These are phyloP conservation scores for Xanthoceras sorbifolium DNA, from an alignment of 345 rosid species.

Conservation along the genomic window DNA sequence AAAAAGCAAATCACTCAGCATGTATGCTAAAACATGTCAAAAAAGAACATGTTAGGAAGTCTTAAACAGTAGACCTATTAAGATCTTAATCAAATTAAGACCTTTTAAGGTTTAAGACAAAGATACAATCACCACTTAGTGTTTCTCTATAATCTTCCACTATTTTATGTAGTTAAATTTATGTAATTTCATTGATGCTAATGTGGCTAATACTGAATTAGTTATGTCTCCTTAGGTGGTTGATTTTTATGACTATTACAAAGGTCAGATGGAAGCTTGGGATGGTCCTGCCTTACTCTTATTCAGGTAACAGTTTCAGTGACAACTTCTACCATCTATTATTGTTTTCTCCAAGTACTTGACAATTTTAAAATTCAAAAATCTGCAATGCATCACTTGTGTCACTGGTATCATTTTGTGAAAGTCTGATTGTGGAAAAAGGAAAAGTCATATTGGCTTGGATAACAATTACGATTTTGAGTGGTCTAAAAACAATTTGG, in stretches of 20 bases:
- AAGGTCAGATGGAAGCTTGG: constrained; percentile 99
- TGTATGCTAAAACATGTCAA: not conserved
- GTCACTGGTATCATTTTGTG: not conserved
- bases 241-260: constrained; percentile 95
- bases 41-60: not conserved
- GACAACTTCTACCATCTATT: constrained; percentile 2
- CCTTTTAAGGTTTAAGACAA: not conserved
- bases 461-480: not conserved
- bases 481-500: not conserved
- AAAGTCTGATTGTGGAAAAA: not conserved
- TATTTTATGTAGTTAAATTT: not conserved
- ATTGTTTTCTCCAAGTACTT: constrained; percentile 1
- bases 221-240: constrained; percentile 53
- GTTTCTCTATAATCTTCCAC: not conserved
- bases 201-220: constrained; percentile 10
- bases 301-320: constrained; percentile 65
- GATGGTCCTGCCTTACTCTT: constrained; percentile 99
- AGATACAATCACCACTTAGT: not conserved
- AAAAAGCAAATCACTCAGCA: not conserved
- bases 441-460: not conserved
- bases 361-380: not conserved
- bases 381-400: not conserved
- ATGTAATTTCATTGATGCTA: constrained; percentile 12
- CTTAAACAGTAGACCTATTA: not conserved
- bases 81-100: not conserved